phyloP scores from a whole-genome alignment of 2,329 filamentous ascomycete genomes.

The Aspergillus sp. region DNA sequence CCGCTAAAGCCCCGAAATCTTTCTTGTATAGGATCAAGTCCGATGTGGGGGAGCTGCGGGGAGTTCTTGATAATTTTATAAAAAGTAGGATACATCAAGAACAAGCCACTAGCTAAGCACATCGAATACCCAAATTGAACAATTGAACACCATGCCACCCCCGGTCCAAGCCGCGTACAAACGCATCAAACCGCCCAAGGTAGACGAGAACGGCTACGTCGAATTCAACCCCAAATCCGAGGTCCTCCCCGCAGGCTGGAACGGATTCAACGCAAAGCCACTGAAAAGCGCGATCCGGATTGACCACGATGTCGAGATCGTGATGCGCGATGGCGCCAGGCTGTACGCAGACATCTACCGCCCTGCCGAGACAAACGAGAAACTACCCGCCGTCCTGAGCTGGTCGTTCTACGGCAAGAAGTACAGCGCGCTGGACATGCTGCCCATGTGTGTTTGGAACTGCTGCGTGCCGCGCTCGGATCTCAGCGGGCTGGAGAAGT shows the following conservation, averaged over 20 bases:
- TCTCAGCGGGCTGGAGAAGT: conserved; percentile 39
- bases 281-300: conserved; percentile 41
- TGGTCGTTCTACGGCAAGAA: conserved; percentile 51
- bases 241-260: conserved; percentile 39
- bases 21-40: not conserved
- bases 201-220: conserved; percentile 44
- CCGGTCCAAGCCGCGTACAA: conserved; percentile 30
- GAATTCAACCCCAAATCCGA: conserved; percentile 41
- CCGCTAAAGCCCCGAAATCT: conserved; percentile 2
- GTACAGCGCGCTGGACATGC: conserved; percentile 40
- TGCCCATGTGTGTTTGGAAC: conserved; percentile 40
- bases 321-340: conserved; percentile 42
- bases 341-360: conserved; percentile 50
- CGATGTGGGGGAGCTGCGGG: not conserved
- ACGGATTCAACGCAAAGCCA: conserved; percentile 35
- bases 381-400: conserved; percentile 45
- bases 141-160: conserved; percentile 27
- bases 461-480: conserved; percentile 34
- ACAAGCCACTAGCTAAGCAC: too few relatives aligned
- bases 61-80: not conserved
- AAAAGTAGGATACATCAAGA: too few relatives aligned
- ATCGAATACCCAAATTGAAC: too few relatives aligned
- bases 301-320: conserved; percentile 49
- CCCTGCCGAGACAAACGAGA: conserved; percentile 31
- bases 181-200: conserved; percentile 26